Evolutionary conservation across 2,329 filamentous ascomycete genomes (phyloP).

Genomic region (Ophioceras dolichostomum): DNA sequence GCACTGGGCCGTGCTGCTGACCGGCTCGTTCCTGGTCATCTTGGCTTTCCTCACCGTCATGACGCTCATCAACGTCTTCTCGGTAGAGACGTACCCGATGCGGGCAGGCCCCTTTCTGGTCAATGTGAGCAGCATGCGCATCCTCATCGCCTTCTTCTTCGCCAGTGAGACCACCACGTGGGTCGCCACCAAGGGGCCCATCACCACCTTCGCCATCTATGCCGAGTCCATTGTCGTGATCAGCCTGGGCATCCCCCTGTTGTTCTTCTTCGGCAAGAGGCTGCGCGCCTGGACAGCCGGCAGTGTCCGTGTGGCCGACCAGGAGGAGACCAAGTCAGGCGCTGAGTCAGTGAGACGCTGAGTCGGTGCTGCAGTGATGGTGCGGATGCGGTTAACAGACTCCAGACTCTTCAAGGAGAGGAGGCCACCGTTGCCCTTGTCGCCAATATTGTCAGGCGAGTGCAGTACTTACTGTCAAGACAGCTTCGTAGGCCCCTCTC

Average conservation of each 20-base stretch:
- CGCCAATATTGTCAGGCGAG: too few relatives aligned
- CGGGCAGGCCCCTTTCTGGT: conserved; percentile 19
- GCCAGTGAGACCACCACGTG: conserved; percentile 14
- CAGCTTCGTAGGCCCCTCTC: too few relatives aligned
- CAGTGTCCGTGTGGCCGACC: conserved; percentile 6
- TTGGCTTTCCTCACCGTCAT: conserved; percentile 15
- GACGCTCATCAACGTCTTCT: conserved; percentile 16
- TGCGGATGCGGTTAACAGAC: too few relatives aligned
- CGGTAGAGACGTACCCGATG: conserved; percentile 20
- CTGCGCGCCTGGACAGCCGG: conserved; percentile 17
- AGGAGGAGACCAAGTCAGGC: background rate
- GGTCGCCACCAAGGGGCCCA: conserved; percentile 13
- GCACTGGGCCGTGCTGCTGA: conserved; percentile 15
- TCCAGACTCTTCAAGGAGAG: too few relatives aligned
- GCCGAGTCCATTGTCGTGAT: conserved; percentile 18
- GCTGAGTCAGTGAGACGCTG: too few relatives aligned
- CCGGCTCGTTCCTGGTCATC: conserved; percentile 14
- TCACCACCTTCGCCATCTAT: conserved; percentile 16
- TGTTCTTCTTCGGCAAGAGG: conserved; percentile 15
- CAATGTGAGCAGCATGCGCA: conserved; percentile 18
- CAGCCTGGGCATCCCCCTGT: conserved; percentile 14
- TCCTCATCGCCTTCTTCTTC: conserved; percentile 17
- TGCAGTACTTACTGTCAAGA: too few relatives aligned
- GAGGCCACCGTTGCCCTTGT: too few relatives aligned
- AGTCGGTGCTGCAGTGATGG: too few relatives aligned